A percentile compares a stretch with the other conserved stretches of the same genome.
Conservation (phyloP, 495 filamentous ascomycete species). For the Podospora comata region DNA sequence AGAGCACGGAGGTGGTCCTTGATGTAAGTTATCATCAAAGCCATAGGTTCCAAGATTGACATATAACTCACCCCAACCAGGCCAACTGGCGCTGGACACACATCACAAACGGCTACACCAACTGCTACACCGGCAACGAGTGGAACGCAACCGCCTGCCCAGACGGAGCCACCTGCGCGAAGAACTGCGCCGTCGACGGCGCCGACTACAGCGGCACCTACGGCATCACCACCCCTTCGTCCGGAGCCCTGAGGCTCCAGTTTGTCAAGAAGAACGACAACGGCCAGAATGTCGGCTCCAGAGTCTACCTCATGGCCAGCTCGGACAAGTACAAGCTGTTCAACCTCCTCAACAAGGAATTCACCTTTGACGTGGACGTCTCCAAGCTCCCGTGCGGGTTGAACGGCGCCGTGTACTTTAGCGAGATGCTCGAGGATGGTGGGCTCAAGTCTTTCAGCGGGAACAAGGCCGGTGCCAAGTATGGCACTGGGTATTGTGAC, state of each 20-base stretch:
- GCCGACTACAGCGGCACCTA: slow-evolving; percentile 60
- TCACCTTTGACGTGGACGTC: slow-evolving; percentile 68
- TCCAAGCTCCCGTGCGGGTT: slow-evolving; percentile 64
- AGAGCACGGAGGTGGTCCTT: slow-evolving; percentile 52
- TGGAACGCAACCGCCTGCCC: slow-evolving; percentile 58
- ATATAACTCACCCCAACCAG: slow-evolving; percentile 9
- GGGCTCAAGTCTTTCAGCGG: slow-evolving; percentile 47
- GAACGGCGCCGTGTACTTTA: slow-evolving; percentile 69
- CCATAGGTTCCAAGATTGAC: neutral
- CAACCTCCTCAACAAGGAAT: slow-evolving; percentile 63
- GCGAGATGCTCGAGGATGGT: slow-evolving; percentile 62
- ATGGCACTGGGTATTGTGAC: slow-evolving; percentile 72
- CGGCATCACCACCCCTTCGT: slow-evolving; percentile 53
- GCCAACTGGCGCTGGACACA: slow-evolving; percentile 71
- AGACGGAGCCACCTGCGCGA: slow-evolving; percentile 52
- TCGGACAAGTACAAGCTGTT: slow-evolving; percentile 60
- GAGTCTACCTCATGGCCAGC: slow-evolving; percentile 59
- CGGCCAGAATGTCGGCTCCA: slow-evolving; percentile 58
- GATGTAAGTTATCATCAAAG: slow-evolving; percentile 37
- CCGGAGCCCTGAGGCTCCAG: slow-evolving; percentile 52
- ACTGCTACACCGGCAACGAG: slow-evolving; percentile 61
- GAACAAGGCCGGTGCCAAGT: slow-evolving; percentile 67
- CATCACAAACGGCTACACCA: slow-evolving; percentile 49
- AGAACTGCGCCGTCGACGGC: slow-evolving; percentile 61
- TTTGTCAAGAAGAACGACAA: slow-evolving; percentile 54